Evolutionary conservation across 306 rosid species (phyloP), one percentile per base, ranked within the genome.

Genomic region (Quercus parvula): DNA sequence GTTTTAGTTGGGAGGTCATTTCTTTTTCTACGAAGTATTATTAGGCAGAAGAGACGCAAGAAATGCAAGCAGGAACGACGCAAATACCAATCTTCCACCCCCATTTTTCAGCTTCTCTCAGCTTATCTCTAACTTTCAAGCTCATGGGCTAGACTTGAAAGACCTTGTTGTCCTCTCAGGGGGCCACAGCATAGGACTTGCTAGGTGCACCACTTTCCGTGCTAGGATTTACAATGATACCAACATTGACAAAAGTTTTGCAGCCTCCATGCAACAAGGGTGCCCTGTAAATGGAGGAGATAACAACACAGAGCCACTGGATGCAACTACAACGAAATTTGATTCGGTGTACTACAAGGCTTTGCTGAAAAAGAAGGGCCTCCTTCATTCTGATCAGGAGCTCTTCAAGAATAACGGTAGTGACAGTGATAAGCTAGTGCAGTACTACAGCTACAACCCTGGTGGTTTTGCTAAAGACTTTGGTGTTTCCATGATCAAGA

Each of bases 331-430:
- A 5, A 0, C 1, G 0, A 4, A 0, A 5, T 81, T 81, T 3
- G 87, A 84, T 61, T 74, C 22, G 2, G 9, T 20, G 28, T 81
- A 81, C 82, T 81, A 77, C 82, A 77, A 77, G 77, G 74, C 44
- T 1, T 77, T 84, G 80, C 33, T 59, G 46, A 17, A 24, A 19
- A 18, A 24, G 3, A 75, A 81, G 73, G 88, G 88, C 25, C 83
- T 81, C 33, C 67, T 85, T 3, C 88, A 85, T 49, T 81, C 88
- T 25, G 83, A 85, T 61, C 88, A 85, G 77, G 81, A 85, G 22
- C 83, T 85, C 41, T 85, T 74, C 56, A 82, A 78, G 52, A 31
- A 75, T 33, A 75, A 78, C 72, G 74, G 57, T 1, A 15, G 62
- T 25, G 78, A 70, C 1, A 81, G 75, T 0, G 85, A 85, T 25